phyloP scores from a whole-genome alignment of 1,139 yeast genomes.

The Kodamaea alishanica region DNA sequence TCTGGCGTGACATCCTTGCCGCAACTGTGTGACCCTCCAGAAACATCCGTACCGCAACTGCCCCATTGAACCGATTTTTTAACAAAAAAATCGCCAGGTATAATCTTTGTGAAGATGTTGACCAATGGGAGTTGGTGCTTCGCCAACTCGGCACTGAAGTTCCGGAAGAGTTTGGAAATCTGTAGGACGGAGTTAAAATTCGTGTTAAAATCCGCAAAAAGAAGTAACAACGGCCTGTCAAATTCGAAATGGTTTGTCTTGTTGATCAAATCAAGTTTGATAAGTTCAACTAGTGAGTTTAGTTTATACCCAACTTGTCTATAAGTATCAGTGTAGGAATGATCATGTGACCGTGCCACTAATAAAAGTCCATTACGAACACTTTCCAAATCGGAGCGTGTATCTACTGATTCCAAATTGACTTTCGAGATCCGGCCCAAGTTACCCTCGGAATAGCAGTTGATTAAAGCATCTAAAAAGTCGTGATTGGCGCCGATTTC shows the following conservation, averaged over 20 bases:
- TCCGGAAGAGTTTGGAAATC: slow-evolving; percentile 46
- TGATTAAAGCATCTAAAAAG: slow-evolving; percentile 39
- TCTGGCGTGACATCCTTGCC: no score
- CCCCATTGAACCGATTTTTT: slow-evolving; percentile 15
- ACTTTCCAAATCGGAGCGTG: slow-evolving; percentile 32
- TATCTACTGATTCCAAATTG: slow-evolving; percentile 28
- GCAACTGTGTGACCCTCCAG: no score
- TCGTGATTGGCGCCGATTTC: slow-evolving; percentile 15
- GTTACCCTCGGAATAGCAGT: slow-evolving; percentile 45
- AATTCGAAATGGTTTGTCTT: slow-evolving; percentile 42
- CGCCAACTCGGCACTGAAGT: slow-evolving; percentile 41
- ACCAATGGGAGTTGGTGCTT: slow-evolving; percentile 43
- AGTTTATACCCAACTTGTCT: slow-evolving; percentile 30
- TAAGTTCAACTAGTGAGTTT: slow-evolving; percentile 31
- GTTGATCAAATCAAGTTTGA: slow-evolving; percentile 39
- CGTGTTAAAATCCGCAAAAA: slow-evolving; percentile 45
- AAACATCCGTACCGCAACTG: no score
- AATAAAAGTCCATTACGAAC: slow-evolving; percentile 34
- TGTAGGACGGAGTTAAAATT: slow-evolving; percentile 45
- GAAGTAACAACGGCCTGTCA: slow-evolving; percentile 44
- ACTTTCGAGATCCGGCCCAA: slow-evolving; percentile 45
- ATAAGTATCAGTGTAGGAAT: slow-evolving; percentile 26
- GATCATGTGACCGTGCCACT: slow-evolving; percentile 20
- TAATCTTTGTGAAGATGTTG: slow-evolving; percentile 49
- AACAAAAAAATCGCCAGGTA: slow-evolving; percentile 52